Evolutionary conservation across 2,329 filamentous ascomycete genomes (phyloP), one percentile per base, ranked within the genome.

Genomic region (Monilinia polystroma): DNA sequence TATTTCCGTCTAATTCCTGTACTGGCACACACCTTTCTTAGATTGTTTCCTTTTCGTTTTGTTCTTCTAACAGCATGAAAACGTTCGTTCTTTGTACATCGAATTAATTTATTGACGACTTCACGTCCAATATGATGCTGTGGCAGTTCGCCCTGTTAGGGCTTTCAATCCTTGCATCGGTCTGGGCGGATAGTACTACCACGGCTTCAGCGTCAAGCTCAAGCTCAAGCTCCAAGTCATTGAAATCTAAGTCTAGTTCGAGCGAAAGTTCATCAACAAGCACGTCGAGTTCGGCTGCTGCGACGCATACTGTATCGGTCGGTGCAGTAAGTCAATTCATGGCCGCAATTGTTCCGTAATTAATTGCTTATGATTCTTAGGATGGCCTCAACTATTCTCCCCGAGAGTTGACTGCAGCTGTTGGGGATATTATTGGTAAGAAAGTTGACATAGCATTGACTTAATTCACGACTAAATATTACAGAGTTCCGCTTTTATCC

Each of bases 401-500:
- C 0, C 72, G 77, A 60, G 65, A 74, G 58, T 64, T 77, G 1
- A 73, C 69, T 14, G 81, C 79, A 2, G 72, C 75, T n/a, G 74
- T 82, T 38, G 83, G 84, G 7, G 83, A 85, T 72, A 77, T 79
- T 6, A 78, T 86, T 54, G 75, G 81, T 82, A 71, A 14, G 54
- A 16, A n/a, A 54, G 38, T 29, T 20, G 52, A 51, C 45, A 23
- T 20, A 10, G 52, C 58, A 63, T 23, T 3, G 16, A 55, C n/a
- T 12, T 32, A 4, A 53, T 47, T 32, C 41, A 63, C 29, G 12
- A 53, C 43, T 35, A 35, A 66, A 68, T 70, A 20, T 18, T 16
- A 45, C 35, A 73, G 74, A 74, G 80, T 90, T 86, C 75, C 79
- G 82, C 54, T 89, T 90, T 73, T 88, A 85, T 70, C 86, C 87